Conservation (phyloP, 192 early-diverging fungal genomes). For the Pilaira anomala region DNA sequence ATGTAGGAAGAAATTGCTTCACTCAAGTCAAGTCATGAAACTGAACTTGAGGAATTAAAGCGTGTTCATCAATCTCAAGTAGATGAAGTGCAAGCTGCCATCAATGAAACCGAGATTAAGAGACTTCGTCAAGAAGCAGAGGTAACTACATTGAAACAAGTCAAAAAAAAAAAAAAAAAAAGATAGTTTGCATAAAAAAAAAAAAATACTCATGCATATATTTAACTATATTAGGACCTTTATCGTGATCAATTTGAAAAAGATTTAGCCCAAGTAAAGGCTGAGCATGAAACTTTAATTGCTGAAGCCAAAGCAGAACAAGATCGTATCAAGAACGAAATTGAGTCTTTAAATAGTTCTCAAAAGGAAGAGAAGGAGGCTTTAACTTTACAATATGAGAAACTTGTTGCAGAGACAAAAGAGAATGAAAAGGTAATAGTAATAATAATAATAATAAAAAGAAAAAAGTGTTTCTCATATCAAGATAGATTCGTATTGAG, state of each 20-base stretch:
- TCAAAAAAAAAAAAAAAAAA: not conserved
- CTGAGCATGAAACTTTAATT: slow-evolving; percentile 8
- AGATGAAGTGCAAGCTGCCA: slow-evolving; percentile 9
- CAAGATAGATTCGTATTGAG: slow-evolving; percentile 8
- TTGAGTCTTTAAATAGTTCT: not conserved
- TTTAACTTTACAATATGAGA: not conserved
- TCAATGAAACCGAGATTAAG: slow-evolving; percentile 12
- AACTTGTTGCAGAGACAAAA: not conserved
- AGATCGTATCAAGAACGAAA: slow-evolving; percentile 10
- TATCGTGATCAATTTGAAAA: slow-evolving; percentile 10
- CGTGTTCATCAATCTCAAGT: not conserved
- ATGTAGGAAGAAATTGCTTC: slow-evolving; percentile 18
- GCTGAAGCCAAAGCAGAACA: slow-evolving; percentile 1
- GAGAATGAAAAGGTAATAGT: slow-evolving; percentile 8
- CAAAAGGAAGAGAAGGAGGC: slow-evolving; percentile 7
- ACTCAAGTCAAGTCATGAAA: slow-evolving; percentile 7
- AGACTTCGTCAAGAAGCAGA: slow-evolving; percentile 8
- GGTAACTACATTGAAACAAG: not conserved
- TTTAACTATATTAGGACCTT: not conserved
- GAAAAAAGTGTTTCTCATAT: not conserved
- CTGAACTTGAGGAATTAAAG: slow-evolving; percentile 9
- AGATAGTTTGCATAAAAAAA: not conserved
- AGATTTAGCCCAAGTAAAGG: not conserved
- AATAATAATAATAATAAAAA: too few relatives aligned
- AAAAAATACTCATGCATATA: too few relatives aligned